Conservation (phyloP, 805 yeast genomes). For the Ogataea siamensis region DNA sequence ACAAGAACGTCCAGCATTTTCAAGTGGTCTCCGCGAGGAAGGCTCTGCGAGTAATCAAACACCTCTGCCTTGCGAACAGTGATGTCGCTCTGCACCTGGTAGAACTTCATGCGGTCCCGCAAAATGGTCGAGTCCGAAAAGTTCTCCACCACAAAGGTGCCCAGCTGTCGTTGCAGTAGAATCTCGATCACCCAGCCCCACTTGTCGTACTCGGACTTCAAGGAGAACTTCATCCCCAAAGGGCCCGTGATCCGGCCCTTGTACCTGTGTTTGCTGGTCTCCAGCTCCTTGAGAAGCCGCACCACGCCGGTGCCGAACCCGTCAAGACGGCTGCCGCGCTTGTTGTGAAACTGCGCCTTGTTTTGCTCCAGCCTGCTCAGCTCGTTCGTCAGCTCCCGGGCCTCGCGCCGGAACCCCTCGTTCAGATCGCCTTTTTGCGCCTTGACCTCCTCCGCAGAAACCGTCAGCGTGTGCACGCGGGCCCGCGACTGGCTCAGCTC, state of each 20-base stretch:
- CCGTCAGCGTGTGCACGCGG: slow-evolving; percentile 15
- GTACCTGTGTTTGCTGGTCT: slow-evolving; percentile 37
- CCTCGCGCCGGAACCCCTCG: slow-evolving; percentile 10
- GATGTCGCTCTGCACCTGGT: slow-evolving; percentile 39
- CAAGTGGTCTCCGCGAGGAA: slow-evolving; percentile 40
- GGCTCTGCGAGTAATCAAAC: slow-evolving; percentile 49
- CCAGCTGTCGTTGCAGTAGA: slow-evolving; percentile 46
- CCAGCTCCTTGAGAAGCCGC: slow-evolving; percentile 41
- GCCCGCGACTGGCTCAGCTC: slow-evolving; percentile 17
- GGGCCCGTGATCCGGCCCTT: slow-evolving; percentile 73
- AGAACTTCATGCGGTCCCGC: slow-evolving; percentile 33
- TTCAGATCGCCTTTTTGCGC: slow-evolving; percentile 16
- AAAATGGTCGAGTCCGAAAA: slow-evolving; percentile 54
- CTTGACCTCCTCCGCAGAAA: slow-evolving; percentile 11
- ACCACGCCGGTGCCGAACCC: slow-evolving; percentile 53
- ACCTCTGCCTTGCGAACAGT: slow-evolving; percentile 53
- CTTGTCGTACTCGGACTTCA: slow-evolving; percentile 50
- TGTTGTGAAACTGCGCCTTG: slow-evolving; percentile 33
- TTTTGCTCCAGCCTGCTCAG: slow-evolving; percentile 19
- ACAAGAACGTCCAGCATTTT: slow-evolving; percentile 62
- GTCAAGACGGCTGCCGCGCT: slow-evolving; percentile 31
- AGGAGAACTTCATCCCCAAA: slow-evolving; percentile 56
- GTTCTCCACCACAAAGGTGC: slow-evolving; percentile 66
- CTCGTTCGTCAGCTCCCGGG: slow-evolving; percentile 23
- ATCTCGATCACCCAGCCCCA: slow-evolving; percentile 67